phyloP scores from a whole-genome alignment of 306 rosid species.

The Quercus berberidifolia region DNA sequence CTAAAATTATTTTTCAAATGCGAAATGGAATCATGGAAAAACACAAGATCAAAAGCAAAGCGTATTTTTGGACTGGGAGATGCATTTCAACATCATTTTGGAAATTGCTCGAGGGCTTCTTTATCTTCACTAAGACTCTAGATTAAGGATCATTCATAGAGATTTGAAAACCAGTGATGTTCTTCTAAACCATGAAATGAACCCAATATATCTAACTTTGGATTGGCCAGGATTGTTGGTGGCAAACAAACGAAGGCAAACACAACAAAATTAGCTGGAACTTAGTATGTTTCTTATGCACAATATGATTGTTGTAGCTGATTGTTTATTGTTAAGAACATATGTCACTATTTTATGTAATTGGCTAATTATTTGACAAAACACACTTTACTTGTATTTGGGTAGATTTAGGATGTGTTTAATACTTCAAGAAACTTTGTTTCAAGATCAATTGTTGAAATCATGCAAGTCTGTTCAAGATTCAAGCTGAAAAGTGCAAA shows the following conservation, averaged over 20 bases:
- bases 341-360: too few species aligned
- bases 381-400: too few species aligned
- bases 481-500: too few species aligned
- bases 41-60: not conserved
- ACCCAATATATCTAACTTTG: slow-evolving; percentile 33
- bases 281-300: slow-evolving; percentile 11
- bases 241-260: slow-evolving; percentile 18
- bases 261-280: slow-evolving; percentile 22
- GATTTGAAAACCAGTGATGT: slow-evolving; percentile 23
- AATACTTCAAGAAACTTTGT: too few species aligned
- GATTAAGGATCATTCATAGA: slow-evolving; percentile 26
- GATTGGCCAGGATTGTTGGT: slow-evolving; percentile 23
- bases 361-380: too few species aligned
- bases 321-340: too few species aligned
- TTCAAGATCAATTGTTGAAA: too few species aligned
- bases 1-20: not conserved
- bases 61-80: slow-evolving; percentile 29
- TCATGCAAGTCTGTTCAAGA: too few species aligned
- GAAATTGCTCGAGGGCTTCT: slow-evolving; percentile 23
- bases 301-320: not conserved
- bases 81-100: slow-evolving; percentile 34
- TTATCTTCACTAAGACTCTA: slow-evolving; percentile 35
- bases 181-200: slow-evolving; percentile 26
- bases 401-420: too few species aligned
- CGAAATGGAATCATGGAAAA: slow-evolving; percentile 2